Percentiles rank a stretch among this genome's conserved stretches.
These are phyloP conservation scores for Aspergillus unguis DNA, from an alignment of 2,329 filamentous ascomycete genomes.

Conservation along the genomic window DNA sequence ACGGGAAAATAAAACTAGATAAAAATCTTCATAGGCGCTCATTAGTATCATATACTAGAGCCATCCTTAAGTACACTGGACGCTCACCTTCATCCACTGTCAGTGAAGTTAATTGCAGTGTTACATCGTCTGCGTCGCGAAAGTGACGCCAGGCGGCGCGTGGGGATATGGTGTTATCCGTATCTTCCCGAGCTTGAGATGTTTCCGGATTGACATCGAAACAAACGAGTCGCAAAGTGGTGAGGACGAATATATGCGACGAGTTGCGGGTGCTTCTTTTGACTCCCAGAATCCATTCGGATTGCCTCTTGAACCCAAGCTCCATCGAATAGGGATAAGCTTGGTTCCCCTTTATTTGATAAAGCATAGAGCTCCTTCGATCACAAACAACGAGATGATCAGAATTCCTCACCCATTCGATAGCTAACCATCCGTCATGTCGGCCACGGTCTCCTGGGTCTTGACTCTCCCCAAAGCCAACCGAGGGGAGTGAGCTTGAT, in stretches of 20 bases:
- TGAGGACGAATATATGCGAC: slow-evolving; percentile 52
- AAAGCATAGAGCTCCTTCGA: slow-evolving; percentile 42
- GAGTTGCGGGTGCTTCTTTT: slow-evolving; percentile 41
- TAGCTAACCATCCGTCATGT: slow-evolving; percentile 45
- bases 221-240: slow-evolving; percentile 50
- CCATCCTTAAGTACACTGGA: background rate
- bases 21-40: slow-evolving; percentile 27
- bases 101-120: slow-evolving; percentile 41
- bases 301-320: slow-evolving; percentile 33
- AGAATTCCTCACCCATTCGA: slow-evolving; percentile 40
- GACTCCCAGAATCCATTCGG: slow-evolving; percentile 56
- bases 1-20: slow-evolving; percentile 41
- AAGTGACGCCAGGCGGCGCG: slow-evolving; percentile 54
- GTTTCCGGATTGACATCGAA: slow-evolving; percentile 38
- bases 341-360: slow-evolving; percentile 27
- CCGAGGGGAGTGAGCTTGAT: slow-evolving; percentile 31
- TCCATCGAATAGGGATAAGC: slow-evolving; percentile 31
- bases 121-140: slow-evolving; percentile 52
- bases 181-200: slow-evolving; percentile 20
- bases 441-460: slow-evolving; percentile 14
- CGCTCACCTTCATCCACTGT: slow-evolving; percentile 32
- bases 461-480: slow-evolving; percentile 16
- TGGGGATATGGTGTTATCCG: slow-evolving; percentile 32
- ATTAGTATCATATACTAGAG: background rate
- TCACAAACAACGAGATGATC: slow-evolving; percentile 52